phyloP scores from a whole-genome alignment of 257 asterid genomes.

The Jacaranda mimosifolia region DNA sequence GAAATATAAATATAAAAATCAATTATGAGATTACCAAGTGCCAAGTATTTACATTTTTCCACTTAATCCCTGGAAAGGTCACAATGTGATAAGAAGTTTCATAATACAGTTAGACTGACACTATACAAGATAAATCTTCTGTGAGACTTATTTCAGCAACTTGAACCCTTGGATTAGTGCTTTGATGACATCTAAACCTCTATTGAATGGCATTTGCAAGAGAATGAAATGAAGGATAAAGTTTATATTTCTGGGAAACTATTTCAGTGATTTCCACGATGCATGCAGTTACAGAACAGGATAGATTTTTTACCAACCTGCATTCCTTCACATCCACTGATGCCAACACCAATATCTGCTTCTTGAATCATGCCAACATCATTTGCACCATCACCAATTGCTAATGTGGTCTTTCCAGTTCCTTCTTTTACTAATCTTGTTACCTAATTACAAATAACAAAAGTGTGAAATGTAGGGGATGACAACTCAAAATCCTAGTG shows the following conservation, averaged over 20 bases:
- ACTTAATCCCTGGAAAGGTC: not conserved
- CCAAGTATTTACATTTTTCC: not conserved
- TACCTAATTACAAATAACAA: conserved; percentile 58
- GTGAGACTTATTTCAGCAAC: no score
- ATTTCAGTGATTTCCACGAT: no score
- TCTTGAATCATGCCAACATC: conserved; percentile 99
- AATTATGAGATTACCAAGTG: not conserved
- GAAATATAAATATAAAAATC: not conserved
- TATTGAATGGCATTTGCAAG: no score
- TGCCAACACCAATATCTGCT: conserved; percentile 99
- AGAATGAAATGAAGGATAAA: no score
- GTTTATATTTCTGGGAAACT: no score
- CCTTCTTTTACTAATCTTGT: conserved; percentile 98
- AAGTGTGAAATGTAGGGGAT: conserved; percentile 29
- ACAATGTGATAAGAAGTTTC: not conserved
- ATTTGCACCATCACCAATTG: conserved; percentile 99
- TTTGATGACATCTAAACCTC: no score
- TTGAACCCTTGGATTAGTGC: no score
- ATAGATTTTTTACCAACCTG: conserved; percentile 70
- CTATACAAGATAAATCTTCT: no score
- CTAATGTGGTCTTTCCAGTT: conserved; percentile 93
- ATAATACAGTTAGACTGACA: not conserved
- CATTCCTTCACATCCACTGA: conserved; percentile 99
- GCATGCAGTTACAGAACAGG: not conserved
- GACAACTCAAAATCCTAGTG: conserved; percentile 9